Evolutionary conservation across 352 stramenopile species (phyloP), one percentile per base, ranked within the genome.

Genomic region (Ochromonadaceae sp.): DNA sequence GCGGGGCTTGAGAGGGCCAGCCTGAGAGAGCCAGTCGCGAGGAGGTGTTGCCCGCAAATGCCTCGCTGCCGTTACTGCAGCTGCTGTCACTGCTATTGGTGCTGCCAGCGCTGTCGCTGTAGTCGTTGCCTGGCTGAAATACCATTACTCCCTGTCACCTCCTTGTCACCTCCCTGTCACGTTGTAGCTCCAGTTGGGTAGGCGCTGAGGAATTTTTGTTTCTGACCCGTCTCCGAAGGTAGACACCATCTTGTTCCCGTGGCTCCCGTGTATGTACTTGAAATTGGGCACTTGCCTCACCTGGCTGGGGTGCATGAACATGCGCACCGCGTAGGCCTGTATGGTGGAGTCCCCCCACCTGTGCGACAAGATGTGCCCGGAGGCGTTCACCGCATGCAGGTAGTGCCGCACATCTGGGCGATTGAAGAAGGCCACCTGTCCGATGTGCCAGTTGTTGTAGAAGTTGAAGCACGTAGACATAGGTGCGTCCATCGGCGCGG

Each of bases 381-480:
- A 36, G 26, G 9, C 7, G 41, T 56, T 56, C 47, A 35, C 26
- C 26, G 47, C 9, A 25, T 25, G 5, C 41, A 56, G 26, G 22
- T 25, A 56, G 41, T 56, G 47, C 41, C 22, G 9, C 47, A 56
- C 47, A 35, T 56, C 47, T 36, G 47, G 47, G 38, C 47, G 9
- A 36, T 36, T 36, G 26, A 56, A 56, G 22, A 56, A 56, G n/a
- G 47, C 38, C 3, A 56, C 47, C 41, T 56, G 38, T 7, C 47
- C 47, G 26, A 56, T 35, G 22, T 56, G 47, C 20, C 38, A 56
- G 41, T 56, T 56, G 26, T 56, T 56, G 22, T 56, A 56, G 41
- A 56, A 56, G 22, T 56, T 56, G 22, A 56, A 56, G 22, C 17
- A 35, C 26, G 26, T 56, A 22, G 9, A 7, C n/a, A 56, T 36